Percentiles rank a stretch among this genome's conserved stretches.
phyloP scores from a whole-genome alignment of 192 early-diverging fungal species.

The Pecoramyces ruminantium region DNA sequence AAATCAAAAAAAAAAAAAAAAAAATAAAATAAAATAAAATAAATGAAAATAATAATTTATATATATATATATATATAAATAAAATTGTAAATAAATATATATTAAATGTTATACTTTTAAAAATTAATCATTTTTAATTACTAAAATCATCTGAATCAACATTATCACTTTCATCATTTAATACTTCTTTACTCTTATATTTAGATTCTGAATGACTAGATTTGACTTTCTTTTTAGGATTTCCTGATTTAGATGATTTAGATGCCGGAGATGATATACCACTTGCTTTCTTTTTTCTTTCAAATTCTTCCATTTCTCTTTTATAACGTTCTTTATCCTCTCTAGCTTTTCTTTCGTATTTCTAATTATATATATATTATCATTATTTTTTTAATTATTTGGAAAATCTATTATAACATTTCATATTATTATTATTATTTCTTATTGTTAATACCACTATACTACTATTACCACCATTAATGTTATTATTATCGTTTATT shows the following conservation, averaged over 20 bases:
- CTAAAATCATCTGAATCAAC: neutral
- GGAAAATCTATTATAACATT: too few relatives aligned
- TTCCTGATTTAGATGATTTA: neutral
- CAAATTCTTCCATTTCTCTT: neutral
- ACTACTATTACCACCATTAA: too few relatives aligned
- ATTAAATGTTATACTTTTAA: too few relatives aligned
- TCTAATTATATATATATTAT: neutral
- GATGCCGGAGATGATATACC: neutral
- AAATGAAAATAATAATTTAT: too few relatives aligned
- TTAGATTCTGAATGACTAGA: neutral
- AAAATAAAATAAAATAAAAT: too few relatives aligned
- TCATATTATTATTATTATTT: too few relatives aligned
- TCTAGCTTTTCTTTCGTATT: neutral
- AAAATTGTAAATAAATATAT: too few relatives aligned
- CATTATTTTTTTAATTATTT: neutral
- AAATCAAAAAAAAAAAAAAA: too few relatives aligned
- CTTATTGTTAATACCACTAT: too few relatives aligned
- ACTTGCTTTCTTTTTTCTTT: neutral
- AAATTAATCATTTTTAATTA: neutral
- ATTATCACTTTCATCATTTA: neutral
- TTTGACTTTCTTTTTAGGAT: neutral
- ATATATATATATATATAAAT: too few relatives aligned
- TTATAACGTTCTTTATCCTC: neutral
- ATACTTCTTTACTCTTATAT: neutral
- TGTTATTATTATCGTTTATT: too few relatives aligned